A percentile compares a stretch with the other conserved stretches of the same genome.
Evolutionary conservation across 768 basidiomycete species (phyloP).

Genomic region (Scleroderma citrinum): DNA sequence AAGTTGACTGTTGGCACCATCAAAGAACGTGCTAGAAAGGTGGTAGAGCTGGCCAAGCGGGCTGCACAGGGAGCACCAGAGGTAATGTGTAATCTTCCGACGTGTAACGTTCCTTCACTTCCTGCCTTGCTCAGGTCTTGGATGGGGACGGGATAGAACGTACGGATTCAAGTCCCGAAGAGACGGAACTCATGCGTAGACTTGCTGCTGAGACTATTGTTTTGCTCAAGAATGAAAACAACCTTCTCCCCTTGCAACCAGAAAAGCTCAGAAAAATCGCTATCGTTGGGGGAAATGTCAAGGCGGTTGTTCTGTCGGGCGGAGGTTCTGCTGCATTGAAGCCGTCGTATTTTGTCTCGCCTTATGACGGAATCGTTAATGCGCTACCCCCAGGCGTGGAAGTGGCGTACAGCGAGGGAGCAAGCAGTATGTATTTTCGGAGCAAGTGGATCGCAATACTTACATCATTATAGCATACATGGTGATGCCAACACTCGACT

Average conservation of each 20-base stretch:
- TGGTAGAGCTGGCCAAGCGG: conserved; percentile 65
- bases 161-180: conserved; percentile 55
- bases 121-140: conserved; percentile 39
- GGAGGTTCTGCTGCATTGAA: conserved; percentile 71
- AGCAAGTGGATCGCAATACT: not conserved
- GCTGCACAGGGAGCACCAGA: conserved; percentile 64
- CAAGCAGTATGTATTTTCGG: conserved; percentile 41
- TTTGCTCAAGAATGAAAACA: conserved; percentile 62
- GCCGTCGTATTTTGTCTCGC: conserved; percentile 69
- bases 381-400: conserved; percentile 47
- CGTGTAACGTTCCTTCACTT: not conserved
- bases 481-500: conserved; percentile 63
- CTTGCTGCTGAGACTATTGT: conserved; percentile 70
- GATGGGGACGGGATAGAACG: conserved; percentile 67
- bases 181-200: conserved; percentile 56
- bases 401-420: conserved; percentile 64
- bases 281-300: conserved; percentile 64
- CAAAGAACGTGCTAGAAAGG: conserved; percentile 59
- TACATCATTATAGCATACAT: conserved; percentile 43
- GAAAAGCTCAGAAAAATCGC: conserved; percentile 58
- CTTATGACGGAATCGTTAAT: conserved; percentile 68
- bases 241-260: conserved; percentile 33
- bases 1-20: conserved; percentile 63
- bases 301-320: conserved; percentile 62
- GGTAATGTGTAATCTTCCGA: conserved; percentile 26